phyloP scores from a whole-genome alignment of 129 eudicot species.

The Chrysanthemum seticuspe region DNA sequence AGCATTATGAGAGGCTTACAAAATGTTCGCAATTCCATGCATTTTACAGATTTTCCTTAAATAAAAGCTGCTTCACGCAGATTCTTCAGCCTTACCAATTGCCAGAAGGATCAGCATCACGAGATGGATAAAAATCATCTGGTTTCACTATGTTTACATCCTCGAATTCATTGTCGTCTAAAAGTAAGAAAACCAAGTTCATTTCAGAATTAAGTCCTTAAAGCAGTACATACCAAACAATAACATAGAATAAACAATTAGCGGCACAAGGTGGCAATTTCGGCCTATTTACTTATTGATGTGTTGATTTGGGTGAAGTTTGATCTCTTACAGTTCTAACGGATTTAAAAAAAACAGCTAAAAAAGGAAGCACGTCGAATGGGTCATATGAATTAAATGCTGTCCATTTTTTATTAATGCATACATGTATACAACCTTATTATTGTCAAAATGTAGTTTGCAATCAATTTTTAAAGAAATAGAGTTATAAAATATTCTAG shows the following conservation, averaged over 20 bases:
- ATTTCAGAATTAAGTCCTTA: background rate
- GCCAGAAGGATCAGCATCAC: slow-evolving; percentile 62
- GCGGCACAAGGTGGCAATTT: background rate
- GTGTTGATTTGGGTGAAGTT: background rate
- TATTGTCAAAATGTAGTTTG: background rate
- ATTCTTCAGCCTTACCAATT: slow-evolving; percentile 46
- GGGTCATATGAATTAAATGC: background rate
- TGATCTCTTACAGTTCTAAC: background rate
- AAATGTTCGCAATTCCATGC: slow-evolving; percentile 1
- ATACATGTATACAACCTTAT: background rate
- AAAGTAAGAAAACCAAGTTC: slow-evolving; percentile 12
- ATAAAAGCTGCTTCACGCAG: slow-evolving; percentile 6
- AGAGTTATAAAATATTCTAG: no score
- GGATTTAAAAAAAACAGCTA: background rate
- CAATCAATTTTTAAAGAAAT: no score
- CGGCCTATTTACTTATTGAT: background rate
- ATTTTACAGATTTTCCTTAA: slow-evolving; percentile 19
- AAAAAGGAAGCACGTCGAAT: background rate
- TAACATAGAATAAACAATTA: slow-evolving; percentile 1
- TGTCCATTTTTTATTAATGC: background rate
- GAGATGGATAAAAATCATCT: slow-evolving; percentile 56
- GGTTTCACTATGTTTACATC: slow-evolving; percentile 79
- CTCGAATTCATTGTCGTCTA: slow-evolving; percentile 89
- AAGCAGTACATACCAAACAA: background rate
- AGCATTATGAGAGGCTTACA: slow-evolving; percentile 20